Percentiles rank a stretch among this genome's conserved stretches.
These are phyloP conservation scores for Fusarium bactridioides DNA, from an alignment of 2,329 filamentous ascomycete species.

Conservation along the genomic window DNA sequence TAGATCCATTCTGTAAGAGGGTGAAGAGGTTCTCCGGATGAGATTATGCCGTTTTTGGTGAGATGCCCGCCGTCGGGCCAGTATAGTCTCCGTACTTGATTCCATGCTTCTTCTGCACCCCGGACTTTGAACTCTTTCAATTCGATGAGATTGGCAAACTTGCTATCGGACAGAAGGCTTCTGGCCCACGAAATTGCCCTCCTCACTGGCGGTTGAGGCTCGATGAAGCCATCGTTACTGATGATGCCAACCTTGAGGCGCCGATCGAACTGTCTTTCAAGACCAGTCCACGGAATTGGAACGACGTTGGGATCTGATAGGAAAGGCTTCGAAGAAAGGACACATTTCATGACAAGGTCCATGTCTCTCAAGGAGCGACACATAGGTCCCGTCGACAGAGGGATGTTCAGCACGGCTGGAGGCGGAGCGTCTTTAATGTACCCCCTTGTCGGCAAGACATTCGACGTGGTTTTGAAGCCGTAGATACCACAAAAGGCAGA, in stretches of 20 bases:
- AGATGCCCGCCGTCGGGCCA: constrained; percentile 54
- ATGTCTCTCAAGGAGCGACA: constrained; percentile 37
- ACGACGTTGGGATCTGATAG: constrained; percentile 42
- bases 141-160: constrained; percentile 33
- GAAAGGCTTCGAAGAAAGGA: constrained; percentile 26
- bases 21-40: constrained; percentile 54
- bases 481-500: constrained; percentile 19
- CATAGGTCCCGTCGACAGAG: constrained; percentile 33
- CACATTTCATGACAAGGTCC: constrained; percentile 28
- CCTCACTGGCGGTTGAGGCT: constrained; percentile 50
- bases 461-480: constrained; percentile 18
- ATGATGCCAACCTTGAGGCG: constrained; percentile 54
- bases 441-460: constrained; percentile 13
- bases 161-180: constrained; percentile 23
- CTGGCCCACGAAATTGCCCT: constrained; percentile 49
- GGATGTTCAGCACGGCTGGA: constrained; percentile 45
- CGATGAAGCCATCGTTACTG: constrained; percentile 47
- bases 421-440: constrained; percentile 31
- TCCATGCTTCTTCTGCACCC: constrained; percentile 42
- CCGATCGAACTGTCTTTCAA: constrained; percentile 10
- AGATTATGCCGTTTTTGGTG: constrained; percentile 43
- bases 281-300: constrained; percentile 44
- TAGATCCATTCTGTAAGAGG: constrained; percentile 53
- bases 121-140: constrained; percentile 48
- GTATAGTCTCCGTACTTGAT: constrained; percentile 51